phyloP scores from a whole-genome alignment of 805 yeast species.

The Blastobotrys peoriensis region DNA sequence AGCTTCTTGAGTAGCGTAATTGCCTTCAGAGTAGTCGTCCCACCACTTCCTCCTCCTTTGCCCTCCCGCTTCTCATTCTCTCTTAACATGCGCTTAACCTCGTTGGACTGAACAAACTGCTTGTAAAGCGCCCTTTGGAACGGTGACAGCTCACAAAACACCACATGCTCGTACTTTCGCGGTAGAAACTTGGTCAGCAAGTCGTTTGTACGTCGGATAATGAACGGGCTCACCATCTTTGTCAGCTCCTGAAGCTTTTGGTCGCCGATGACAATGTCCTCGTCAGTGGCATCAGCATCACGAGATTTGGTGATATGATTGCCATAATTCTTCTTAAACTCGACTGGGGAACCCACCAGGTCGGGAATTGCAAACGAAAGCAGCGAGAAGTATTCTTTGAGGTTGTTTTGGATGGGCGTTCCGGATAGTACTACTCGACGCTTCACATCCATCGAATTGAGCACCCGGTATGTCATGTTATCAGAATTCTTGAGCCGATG shows the following conservation, averaged over 20 bases:
- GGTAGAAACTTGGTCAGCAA: conserved; percentile 90
- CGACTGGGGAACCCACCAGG: conserved; percentile 72
- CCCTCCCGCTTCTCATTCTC: conserved; percentile 11
- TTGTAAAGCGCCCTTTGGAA: conserved; percentile 68
- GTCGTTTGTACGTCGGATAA: conserved; percentile 93
- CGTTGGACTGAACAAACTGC: conserved; percentile 74
- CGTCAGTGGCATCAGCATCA: conserved; percentile 82
- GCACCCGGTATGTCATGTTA: conserved; percentile 81
- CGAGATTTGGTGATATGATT: conserved; percentile 73
- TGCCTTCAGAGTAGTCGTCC: conserved; percentile 82
- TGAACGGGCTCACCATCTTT: conserved; percentile 75
- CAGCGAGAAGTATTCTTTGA: conserved; percentile 87
- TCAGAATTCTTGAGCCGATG: conserved; percentile 84
- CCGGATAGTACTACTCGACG: conserved; percentile 92
- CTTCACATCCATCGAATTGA: conserved; percentile 75
- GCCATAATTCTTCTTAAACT: conserved; percentile 83
- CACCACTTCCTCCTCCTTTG: conserved; percentile 22
- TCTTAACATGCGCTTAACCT: conserved; percentile 56
- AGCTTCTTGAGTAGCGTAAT: conserved; percentile 83
- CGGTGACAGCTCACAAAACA: conserved; percentile 79
- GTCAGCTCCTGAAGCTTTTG: conserved; percentile 63
- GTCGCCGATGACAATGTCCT: conserved; percentile 66
- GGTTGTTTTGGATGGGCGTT: conserved; percentile 93
- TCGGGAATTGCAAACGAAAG: conserved; percentile 94
- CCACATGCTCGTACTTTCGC: conserved; percentile 92